phyloP scores from a whole-genome alignment of 2,329 filamentous ascomycete species.

The Ceratocystis ficicola region DNA sequence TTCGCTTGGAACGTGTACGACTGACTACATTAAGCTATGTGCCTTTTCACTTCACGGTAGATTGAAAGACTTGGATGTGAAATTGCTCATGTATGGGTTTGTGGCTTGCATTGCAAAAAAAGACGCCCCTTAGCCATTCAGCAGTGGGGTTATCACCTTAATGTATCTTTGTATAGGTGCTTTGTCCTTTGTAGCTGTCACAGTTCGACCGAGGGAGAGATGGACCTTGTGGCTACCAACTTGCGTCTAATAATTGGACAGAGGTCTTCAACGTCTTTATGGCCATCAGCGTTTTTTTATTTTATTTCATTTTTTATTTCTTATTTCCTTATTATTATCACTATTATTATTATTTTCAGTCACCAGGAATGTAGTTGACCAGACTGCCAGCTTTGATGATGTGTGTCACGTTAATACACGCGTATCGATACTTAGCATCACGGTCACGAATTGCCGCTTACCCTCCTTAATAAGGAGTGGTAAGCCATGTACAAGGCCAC shows the following conservation, averaged over 20 bases:
- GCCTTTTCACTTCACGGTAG: too few relatives aligned
- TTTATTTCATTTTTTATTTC: background rate
- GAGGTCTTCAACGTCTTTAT: background rate
- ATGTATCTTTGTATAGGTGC: background rate
- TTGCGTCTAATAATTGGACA: background rate
- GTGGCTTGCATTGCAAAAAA: too few relatives aligned
- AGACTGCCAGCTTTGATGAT: background rate
- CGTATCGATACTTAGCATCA: background rate
- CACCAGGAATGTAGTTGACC: background rate
- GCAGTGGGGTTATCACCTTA: background rate
- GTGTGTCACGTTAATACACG: constrained; percentile 1
- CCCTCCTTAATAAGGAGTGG: background rate
- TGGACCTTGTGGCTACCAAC: background rate
- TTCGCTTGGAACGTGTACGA: background rate
- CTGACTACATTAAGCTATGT: background rate
- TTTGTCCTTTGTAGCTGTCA: background rate
- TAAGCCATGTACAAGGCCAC: background rate
- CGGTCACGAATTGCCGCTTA: background rate
- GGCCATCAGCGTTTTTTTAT: background rate
- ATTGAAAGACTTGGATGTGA: too few relatives aligned
- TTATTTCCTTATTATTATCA: too few relatives aligned
- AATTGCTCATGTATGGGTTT: too few relatives aligned
- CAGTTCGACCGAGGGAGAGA: background rate
- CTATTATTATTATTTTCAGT: background rate
- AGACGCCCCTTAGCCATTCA: too few relatives aligned